Evolutionary conservation across 2,329 filamentous ascomycete species (phyloP), one percentile per base, ranked within the genome.

Genomic region (Clonostachys byssicola): DNA sequence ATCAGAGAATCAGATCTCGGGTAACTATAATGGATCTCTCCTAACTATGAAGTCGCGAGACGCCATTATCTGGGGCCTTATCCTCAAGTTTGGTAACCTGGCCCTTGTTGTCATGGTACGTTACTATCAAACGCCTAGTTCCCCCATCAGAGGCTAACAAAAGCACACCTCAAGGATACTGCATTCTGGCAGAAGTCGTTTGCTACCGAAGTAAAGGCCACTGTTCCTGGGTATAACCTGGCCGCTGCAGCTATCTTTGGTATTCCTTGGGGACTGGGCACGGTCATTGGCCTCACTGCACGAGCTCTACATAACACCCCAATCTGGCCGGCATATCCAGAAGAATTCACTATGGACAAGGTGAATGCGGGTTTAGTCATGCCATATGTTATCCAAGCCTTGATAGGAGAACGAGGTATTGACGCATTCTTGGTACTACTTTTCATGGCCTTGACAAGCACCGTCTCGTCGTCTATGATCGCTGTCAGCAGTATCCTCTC

Each of bases 111-210:
- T 91, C 69, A 75, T 88, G 44, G 23, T 30, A 30, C 23, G 23
- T 30, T 30, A 10, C 9, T 10, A 30, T 30, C 9, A 8, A 9
- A 9, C 23, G 9, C 5, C 9, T 9, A 30, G 3, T 30, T 30
- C 6, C 23, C 23, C 4, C 23, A 30, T 30, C 23, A 10, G 8
- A 30, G 9, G 23, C 23, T 30, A 30, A 30, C 23, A 30, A 10
- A 30, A 9, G 8, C 23, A 30, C 23, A 10, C 23, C 5, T 10
- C 8, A 30, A 30, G 23, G 88, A 92, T 60, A 89, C 89, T 53
- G 83, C 85, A 12, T 92, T 92, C 71, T 92, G 89, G 71, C 91
- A 92, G 73, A 92, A 94, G 65, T 89, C 88, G 9, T 92, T 94
- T 57, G 88, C 89, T 12, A 88, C 89, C 1, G 86, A 82, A 18